Evolutionary conservation across 2,329 filamentous ascomycete genomes (phyloP), one percentile per base, ranked within the genome.

Genomic region (Aureobasidium sp.): DNA sequence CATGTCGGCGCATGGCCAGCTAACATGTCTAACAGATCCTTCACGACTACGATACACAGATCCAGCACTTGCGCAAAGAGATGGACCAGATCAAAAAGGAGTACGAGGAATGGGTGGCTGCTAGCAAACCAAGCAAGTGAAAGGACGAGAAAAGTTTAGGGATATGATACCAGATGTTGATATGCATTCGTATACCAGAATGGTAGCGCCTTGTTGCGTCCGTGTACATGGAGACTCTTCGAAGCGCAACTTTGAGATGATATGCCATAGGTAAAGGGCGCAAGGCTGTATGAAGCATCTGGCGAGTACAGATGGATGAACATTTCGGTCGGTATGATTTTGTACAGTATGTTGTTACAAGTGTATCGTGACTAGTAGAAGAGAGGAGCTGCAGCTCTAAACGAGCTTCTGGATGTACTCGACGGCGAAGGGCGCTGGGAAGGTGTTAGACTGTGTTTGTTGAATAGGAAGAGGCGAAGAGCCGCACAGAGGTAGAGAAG

Each of bases 31-130:
- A 27, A 27, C 64, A 90, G 87, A 86, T 93, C 49, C 74, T 93
- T 67, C 86, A 88, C 68, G 88, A 91, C 69, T 93, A 92, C 71
- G 87, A 92, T 71, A 88, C 86, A 71, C 89, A 93, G 75, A 78
- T 94, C 35, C 73, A 79, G 65, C 87, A 92, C 70, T 77, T 95
- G 64, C 88, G 85, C 73, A 86, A 85, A 69, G 83, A 85, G 74
- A 69, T 86, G 61, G 78, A 77, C 46, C 76, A 81, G 27, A 78
- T 85, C 59, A 79, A 79, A 69, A 79, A 80, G 65, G 84, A 87
- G 63, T 84, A 81, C 61, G 77, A 78, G 31, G 80, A 81, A 63
- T 82, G 81, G 72, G 77, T 84, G 64, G 72, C 64, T 46, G 53
- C 65, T 25, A 64, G 61, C 61, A 62, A 45, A 23, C 57, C 55